Percentiles rank a stretch among this genome's conserved stretches.
These are phyloP conservation scores for Porphyrellus cyaneotinctus DNA, from an alignment of 768 basidiomycete species.

Conservation along the genomic window DNA sequence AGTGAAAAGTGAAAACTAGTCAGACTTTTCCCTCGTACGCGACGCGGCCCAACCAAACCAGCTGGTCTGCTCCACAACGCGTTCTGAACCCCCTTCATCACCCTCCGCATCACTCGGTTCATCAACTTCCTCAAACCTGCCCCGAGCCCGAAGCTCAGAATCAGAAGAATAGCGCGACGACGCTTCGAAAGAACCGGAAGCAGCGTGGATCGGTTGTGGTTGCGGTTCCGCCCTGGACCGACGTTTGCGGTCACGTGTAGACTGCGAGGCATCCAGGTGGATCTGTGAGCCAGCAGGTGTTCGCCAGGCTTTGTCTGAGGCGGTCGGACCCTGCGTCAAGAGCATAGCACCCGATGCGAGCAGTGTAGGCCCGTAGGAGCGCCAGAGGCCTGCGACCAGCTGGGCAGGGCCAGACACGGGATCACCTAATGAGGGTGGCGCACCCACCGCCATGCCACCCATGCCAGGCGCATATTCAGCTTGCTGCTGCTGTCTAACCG, in stretches of 20 bases:
- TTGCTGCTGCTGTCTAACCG: constrained; percentile 43
- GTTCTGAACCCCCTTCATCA: constrained; percentile 14
- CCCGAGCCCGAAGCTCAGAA: constrained; percentile 45
- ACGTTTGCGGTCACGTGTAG: constrained; percentile 42
- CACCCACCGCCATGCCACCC: constrained; percentile 25
- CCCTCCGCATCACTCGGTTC: constrained; percentile 70
- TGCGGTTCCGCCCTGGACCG: constrained; percentile 49
- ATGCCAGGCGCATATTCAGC: constrained; percentile 15
- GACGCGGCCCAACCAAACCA: constrained; percentile 34
- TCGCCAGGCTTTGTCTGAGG: constrained; percentile 33
- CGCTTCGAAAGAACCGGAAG: constrained; percentile 30
- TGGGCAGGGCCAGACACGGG: constrained; percentile 63
- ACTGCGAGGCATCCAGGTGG: constrained; percentile 22
- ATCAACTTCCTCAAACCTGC: constrained; percentile 64
- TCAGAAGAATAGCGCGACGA: constrained; percentile 39
- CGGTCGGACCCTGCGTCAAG: constrained; percentile 48
- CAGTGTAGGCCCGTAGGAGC: constrained; percentile 71
- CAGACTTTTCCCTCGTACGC: constrained; percentile 19
- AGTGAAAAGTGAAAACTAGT: constrained; percentile 9
- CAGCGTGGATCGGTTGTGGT: constrained; percentile 14
- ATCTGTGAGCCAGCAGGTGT: constrained; percentile 30
- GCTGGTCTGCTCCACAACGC: constrained; percentile 29
- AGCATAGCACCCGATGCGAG: constrained; percentile 65
- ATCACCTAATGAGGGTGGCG: constrained; percentile 46
- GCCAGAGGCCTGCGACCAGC: constrained; percentile 66